Percentiles rank a stretch among this genome's conserved stretches.
These are phyloP conservation scores for Maudiozyma saulgeensis DNA, from an alignment of 805 yeast genomes.

Conservation along the genomic window DNA sequence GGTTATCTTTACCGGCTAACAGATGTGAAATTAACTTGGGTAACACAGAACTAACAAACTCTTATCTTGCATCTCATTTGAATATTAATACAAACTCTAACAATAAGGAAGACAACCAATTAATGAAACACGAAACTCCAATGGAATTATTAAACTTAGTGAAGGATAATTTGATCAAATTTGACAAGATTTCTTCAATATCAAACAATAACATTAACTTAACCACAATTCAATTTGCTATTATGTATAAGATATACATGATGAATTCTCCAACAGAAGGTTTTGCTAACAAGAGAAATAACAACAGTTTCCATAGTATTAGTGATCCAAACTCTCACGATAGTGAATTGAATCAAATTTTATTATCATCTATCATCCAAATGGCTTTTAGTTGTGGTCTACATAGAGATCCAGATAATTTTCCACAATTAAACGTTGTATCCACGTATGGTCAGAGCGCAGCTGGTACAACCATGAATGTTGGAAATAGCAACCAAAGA, in stretches of 20 bases:
- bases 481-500: not conserved
- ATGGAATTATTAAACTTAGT: slow-evolving; percentile 21
- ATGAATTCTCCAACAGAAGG: slow-evolving; percentile 44
- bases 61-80: slow-evolving; percentile 4
- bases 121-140: slow-evolving; percentile 23
- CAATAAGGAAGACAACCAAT: slow-evolving; percentile 22
- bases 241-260: slow-evolving; percentile 46
- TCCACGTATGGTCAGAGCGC: slow-evolving; percentile 8
- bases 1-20: slow-evolving; percentile 44
- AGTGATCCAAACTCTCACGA: slow-evolving; percentile 29
- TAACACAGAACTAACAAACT: slow-evolving; percentile 5
- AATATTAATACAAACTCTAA: slow-evolving; percentile 12
- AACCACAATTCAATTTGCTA: slow-evolving; percentile 47
- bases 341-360: slow-evolving; percentile 49
- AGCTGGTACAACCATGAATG: not conserved
- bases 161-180: slow-evolving; percentile 25
- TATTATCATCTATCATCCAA: slow-evolving; percentile 47
- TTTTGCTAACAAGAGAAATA: slow-evolving; percentile 5
- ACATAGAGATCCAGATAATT: slow-evolving; percentile 55
- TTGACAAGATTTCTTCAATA: slow-evolving; percentile 28
- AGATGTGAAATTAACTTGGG: slow-evolving; percentile 28
- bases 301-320: slow-evolving; percentile 9
- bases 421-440: slow-evolving; percentile 33
- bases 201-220: slow-evolving; percentile 27
- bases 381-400: slow-evolving; percentile 61